Evolutionary conservation across 2,329 filamentous ascomycete species (phyloP).

Genomic region (Exophiala lecanii-corni): DNA sequence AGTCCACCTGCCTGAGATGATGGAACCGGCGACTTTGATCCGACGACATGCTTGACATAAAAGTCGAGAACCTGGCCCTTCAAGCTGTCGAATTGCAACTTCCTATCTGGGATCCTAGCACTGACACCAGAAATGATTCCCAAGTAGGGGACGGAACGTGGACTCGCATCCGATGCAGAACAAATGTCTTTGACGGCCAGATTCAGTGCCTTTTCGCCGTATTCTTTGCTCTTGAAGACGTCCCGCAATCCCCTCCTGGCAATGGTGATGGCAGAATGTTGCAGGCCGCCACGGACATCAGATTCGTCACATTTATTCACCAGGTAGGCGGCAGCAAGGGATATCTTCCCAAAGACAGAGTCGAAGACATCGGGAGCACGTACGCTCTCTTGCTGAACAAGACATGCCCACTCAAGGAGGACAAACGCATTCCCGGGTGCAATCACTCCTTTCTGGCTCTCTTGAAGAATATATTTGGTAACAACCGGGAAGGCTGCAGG

Average conservation of each 20-base stretch:
- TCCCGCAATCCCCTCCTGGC: slow-evolving; percentile 75
- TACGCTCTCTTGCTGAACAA: slow-evolving; percentile 69
- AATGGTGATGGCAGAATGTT: slow-evolving; percentile 68
- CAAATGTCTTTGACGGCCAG: slow-evolving; percentile 64
- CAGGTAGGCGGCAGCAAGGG: slow-evolving; percentile 65
- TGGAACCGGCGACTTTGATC: slow-evolving; percentile 68
- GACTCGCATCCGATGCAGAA: slow-evolving; percentile 59
- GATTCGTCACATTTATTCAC: slow-evolving; percentile 72
- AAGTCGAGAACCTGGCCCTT: slow-evolving; percentile 75
- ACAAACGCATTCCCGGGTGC: slow-evolving; percentile 80
- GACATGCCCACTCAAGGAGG: slow-evolving; percentile 81
- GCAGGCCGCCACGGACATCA: slow-evolving; percentile 60
- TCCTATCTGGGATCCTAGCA: slow-evolving; percentile 62
- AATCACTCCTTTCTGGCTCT: slow-evolving; percentile 72
- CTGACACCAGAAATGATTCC: slow-evolving; percentile 86
- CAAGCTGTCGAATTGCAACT: slow-evolving; percentile 56
- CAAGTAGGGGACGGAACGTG: slow-evolving; percentile 71
- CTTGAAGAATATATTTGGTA: slow-evolving; percentile 62
- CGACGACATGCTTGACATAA: slow-evolving; percentile 78
- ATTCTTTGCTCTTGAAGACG: slow-evolving; percentile 57
- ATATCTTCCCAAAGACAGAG: slow-evolving; percentile 55
- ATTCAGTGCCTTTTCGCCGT: slow-evolving; percentile 57
- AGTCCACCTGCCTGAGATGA: slow-evolving; percentile 68
- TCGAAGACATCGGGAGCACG: slow-evolving; percentile 53
- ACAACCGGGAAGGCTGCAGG: slow-evolving; percentile 35